Evolutionary conservation across 306 rosid species (phyloP), one percentile per base, ranked within the genome.

Genomic region (Glycyrrhiza uralensis): DNA sequence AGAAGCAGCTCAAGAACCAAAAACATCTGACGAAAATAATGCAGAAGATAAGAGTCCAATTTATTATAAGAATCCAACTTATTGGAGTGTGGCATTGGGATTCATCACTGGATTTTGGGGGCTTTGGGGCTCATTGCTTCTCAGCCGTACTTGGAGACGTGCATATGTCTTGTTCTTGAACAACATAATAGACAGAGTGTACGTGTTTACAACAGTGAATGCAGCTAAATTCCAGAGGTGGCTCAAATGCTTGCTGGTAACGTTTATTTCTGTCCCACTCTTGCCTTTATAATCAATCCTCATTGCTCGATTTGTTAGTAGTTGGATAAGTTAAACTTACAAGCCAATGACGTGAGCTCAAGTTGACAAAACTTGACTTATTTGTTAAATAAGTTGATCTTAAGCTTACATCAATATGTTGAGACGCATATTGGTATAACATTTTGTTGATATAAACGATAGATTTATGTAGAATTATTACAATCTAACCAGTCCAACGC

Each of bases 71-170:
- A 22, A 24, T 1, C 0, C 47, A 3, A 18, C 63, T 26, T 63
- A 63, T 50, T 38, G 19, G 29, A 38, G 71, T n/a, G 46, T 62
- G 44, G 0, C 23, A 62, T 11, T 50, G 7, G 79, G 79, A 63
- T 74, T 74, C 19, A 49, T 35, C 10, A 47, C 49, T 4, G 71
- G 61, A 60, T 60, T 60, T 60, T 60, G 30, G 8, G 54, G 30
- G 0, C 58, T 33, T 0, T 49, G 36, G 4, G 63, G 78, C 12
- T 62, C 63, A 10, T 10, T 74, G 14, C 18, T 74, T 2, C 15
- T 74, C 33, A 74, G 0, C 20, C 29, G 6, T 0, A 35, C 50
- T 24, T 61, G 78, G 63, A 61, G 71, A 18, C 62, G 33, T 35
- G 2, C 38, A 1, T 74, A 74, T 46, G 24, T 46, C 32, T 33